Evolutionary conservation across 225 moss, liverwort and hornwort species (phyloP), one percentile per base, ranked within the genome.

Genomic region (Rhytidiadelphus loreus): DNA sequence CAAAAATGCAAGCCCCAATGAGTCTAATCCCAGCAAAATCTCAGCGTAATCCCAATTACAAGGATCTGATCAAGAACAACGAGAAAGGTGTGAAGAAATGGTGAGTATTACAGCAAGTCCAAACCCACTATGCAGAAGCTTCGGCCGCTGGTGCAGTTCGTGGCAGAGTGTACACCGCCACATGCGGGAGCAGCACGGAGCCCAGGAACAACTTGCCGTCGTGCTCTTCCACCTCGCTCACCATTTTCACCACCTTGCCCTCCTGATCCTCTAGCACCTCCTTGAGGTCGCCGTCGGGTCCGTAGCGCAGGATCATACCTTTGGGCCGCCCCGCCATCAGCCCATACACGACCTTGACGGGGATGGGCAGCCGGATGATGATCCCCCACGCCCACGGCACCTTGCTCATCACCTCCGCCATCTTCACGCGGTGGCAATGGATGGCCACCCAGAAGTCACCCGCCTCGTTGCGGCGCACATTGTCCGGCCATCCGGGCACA

Each of bases 361-460:
- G 90, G 90, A 99, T 91, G 33, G 98, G 97, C 33, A 97, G 93
- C 22, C 91, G 94, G 74, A 96, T 73, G 35, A 95, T 59, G 60
- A 93, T 74, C 17, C 87, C 66, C 74, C 93, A 95, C 50, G 93
- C 64, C 83, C 86, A 76, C 6, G 98, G 97, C 29, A 46, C 26
- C 20, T 73, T 48, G 86, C 91, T 90, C 85, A 96, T 87, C 76
- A 96, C 39, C 77, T 86, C 91, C 53, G 95, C 94, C 18, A 91
- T 52, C 26, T 75, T 48, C 33, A 83, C 93, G 30, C 95, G 93
- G 87, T 90, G 92, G 83, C 92, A 91, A 55, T 96, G 96, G 69
- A 99, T 85, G 35, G 96, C 96, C 52, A 99, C 96, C 97, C 98
- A 99, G 88, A 97, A 99, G 63, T 99, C 97, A n/a, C 97, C 98